Conservation (phyloP, 1,139 yeast genomes). For the Taphrina betulina region DNA sequence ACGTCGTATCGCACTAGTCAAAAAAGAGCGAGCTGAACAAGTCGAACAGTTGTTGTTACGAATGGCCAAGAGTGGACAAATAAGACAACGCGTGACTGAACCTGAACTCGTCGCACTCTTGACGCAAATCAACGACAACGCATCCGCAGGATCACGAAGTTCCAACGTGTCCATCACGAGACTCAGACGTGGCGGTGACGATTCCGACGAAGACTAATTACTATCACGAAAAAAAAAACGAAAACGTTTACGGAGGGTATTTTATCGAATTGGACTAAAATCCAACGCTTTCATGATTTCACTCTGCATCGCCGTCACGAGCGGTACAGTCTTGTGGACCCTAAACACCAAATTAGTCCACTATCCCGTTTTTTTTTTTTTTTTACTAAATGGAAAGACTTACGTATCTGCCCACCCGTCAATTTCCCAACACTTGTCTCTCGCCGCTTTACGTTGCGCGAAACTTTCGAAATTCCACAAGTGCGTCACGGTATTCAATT, state of each 20-base stretch:
- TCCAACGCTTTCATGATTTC: constrained; percentile 47
- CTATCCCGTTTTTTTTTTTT: constrained; percentile 16
- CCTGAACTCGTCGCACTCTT: constrained; percentile 76
- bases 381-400: constrained; percentile 9
- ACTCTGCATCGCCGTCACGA: constrained; percentile 47
- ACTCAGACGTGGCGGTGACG: constrained; percentile 30
- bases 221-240: not conserved
- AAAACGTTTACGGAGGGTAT: not conserved
- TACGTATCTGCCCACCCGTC: constrained; percentile 50
- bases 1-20: constrained; percentile 79
- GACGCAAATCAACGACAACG: constrained; percentile 79
- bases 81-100: constrained; percentile 70
- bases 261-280: constrained; percentile 44
- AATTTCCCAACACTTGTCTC: constrained; percentile 50
- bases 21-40: constrained; percentile 76
- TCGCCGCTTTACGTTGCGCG: constrained; percentile 48
- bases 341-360: not conserved
- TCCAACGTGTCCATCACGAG: constrained; percentile 58
- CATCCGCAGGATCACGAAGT: constrained; percentile 53
- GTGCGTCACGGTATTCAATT: constrained; percentile 48
- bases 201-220: constrained; percentile 28
- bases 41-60: constrained; percentile 81
- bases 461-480: constrained; percentile 51
- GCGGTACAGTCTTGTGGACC: constrained; percentile 49
- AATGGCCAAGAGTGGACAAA: constrained; percentile 75